Evolutionary conservation across 495 filamentous ascomycete species (phyloP).

Genomic region (Lindgomyces ingoldianus): DNA sequence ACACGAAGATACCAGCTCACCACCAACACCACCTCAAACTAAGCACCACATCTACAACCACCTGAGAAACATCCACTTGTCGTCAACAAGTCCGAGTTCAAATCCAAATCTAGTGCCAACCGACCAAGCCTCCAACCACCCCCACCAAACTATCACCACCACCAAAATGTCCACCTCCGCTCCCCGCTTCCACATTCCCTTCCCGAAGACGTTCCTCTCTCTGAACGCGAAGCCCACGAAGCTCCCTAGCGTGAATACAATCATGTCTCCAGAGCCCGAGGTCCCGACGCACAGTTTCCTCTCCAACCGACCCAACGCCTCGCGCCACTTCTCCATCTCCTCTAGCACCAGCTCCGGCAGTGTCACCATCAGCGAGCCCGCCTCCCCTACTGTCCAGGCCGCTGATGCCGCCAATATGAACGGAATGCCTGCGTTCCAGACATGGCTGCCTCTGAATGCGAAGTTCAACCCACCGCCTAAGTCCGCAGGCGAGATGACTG

Average conservation of each 20-base stretch:
- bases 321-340: constrained; percentile 19
- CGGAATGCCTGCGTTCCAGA: neutral
- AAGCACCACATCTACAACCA: neutral
- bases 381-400: constrained; percentile 7
- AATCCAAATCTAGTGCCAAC: constrained; percentile 1
- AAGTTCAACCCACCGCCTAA: constrained; percentile 12
- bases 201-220: constrained; percentile 30
- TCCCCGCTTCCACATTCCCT: constrained; percentile 31
- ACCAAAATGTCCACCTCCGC: constrained; percentile 25
- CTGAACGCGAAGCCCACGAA: constrained; percentile 20
- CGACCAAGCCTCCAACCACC: neutral
- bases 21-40: neutral
- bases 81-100: too few species aligned
- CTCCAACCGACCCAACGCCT: constrained; percentile 22
- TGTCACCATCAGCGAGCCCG: constrained; percentile 5
- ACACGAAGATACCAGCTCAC: neutral
- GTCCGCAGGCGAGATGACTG: neutral
- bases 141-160: neutral
- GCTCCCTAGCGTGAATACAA: neutral
- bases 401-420: neutral
- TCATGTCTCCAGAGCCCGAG: neutral
- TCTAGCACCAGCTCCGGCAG: constrained; percentile 9
- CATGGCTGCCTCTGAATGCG: constrained; percentile 18
- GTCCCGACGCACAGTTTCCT: constrained; percentile 24
- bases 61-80: neutral